Base-by-base conservation (phyloP, 148 eudicot species). In the Arbutus unedo region DNA sequence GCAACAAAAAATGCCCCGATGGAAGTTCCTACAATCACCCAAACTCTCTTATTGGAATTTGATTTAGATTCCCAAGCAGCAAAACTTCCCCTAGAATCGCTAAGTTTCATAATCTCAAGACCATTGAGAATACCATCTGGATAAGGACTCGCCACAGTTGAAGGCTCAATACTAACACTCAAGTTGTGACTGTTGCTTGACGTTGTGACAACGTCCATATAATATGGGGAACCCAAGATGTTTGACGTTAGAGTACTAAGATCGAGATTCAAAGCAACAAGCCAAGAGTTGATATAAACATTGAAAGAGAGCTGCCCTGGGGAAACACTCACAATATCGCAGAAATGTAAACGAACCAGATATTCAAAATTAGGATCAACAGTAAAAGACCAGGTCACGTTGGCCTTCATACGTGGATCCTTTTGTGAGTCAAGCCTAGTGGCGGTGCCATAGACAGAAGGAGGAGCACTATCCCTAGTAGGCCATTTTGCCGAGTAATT, bases 41-140 rank as follows among this genome's bases (percentile, higher is more conserved):
- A 85, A 68, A 81, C 76, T 82, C 86, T 84, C 77, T 11, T 81
- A 81, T 85, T 90, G 53, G 91, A 81, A n/a, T 79, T 81, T 50
- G 82, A 59, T 60, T 74, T 76, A 15, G 85, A 76, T 62, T 90
- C 90, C 8, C 81, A 67, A 5, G 59, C 77, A 83, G 81, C 90
- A 74, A 92, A 91, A 74, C 89, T 88, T 62, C 83, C 86, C 82
- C 19, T 81, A 9, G 91, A 86, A 83, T 91, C 78, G 83, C 88
- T 91, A 49, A 92, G 83, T 82, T 92, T 92, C 93, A 92, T 88
- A 49, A 92, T 91, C 83, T 92, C 95, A 9, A 92, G 86, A 66
- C 95, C 95, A 85, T 92, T 92, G n/a, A 92, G 92, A 68, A 92
- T 64, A 57, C 89, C 91, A 86, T 92, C 83, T 4, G 95, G 91